Conservation (phyloP, 352 stramenopile species). For the Phytophthora tubulina region DNA sequence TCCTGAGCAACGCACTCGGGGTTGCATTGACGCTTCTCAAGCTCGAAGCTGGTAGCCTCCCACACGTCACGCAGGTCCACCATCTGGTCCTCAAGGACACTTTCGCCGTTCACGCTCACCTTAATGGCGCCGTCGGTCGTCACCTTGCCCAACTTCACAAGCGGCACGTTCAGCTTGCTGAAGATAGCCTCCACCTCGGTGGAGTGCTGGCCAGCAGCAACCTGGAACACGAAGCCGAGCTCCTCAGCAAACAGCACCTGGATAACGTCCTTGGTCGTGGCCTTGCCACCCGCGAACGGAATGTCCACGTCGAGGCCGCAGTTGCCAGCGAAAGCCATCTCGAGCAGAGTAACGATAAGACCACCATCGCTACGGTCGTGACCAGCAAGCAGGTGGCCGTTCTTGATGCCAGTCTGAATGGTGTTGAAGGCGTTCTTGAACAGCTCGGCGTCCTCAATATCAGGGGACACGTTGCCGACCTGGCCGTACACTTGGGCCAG, state of each 20-base stretch:
- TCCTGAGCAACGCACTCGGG: slow-evolving; percentile 96
- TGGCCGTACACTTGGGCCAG: slow-evolving; percentile 95
- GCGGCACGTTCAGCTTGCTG: slow-evolving; percentile 76
- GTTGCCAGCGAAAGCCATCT: slow-evolving; percentile 99
- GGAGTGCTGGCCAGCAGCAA: slow-evolving; percentile 68
- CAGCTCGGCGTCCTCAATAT: slow-evolving; percentile 94
- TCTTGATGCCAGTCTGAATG: slow-evolving; percentile 94
- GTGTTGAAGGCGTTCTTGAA: slow-evolving; percentile 96
- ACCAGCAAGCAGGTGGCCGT: slow-evolving; percentile 93
- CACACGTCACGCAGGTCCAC: slow-evolving; percentile 95
- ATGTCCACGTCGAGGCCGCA: slow-evolving; percentile 96
- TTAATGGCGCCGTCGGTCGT: slow-evolving; percentile 88
- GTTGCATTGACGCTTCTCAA: slow-evolving; percentile 98
- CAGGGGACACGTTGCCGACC: slow-evolving; percentile 85
- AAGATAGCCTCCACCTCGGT: slow-evolving; percentile 91
- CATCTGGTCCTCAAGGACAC: slow-evolving; percentile 78
- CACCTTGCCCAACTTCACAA: slow-evolving; percentile 93
- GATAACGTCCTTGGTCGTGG: slow-evolving; percentile 70
- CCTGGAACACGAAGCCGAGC: slow-evolving; percentile 97
- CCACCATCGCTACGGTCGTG: slow-evolving; percentile 99
- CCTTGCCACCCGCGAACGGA: slow-evolving; percentile 51
- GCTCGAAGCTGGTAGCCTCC: slow-evolving; percentile 98
- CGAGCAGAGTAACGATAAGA: slow-evolving; percentile 94
- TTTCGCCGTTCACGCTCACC: slow-evolving; percentile 90
- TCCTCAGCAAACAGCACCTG: slow-evolving; percentile 97